A percentile compares a stretch with the other conserved stretches of the same genome.
phyloP scores from a whole-genome alignment of 2,329 filamentous ascomycete genomes.

The Hymenoscyphus repandus region DNA sequence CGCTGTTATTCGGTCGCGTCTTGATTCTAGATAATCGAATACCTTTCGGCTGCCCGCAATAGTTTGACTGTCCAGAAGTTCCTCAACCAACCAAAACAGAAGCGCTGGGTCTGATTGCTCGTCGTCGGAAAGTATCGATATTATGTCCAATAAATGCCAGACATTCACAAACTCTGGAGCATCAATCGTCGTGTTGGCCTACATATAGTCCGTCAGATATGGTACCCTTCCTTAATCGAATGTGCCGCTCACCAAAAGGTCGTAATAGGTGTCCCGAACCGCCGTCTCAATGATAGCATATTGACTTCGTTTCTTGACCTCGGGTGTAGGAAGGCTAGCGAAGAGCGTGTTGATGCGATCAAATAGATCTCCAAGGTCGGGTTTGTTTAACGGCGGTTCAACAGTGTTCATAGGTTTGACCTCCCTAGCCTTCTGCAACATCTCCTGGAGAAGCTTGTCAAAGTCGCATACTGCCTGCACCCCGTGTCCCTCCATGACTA shows the following conservation, averaged over 20 bases:
- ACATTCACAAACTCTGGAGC: constrained; percentile 74
- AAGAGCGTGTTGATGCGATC: constrained; percentile 39
- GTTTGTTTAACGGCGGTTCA: constrained; percentile 70
- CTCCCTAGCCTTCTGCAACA: constrained; percentile 53
- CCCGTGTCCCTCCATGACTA: constrained; percentile 46
- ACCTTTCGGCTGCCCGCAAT: constrained; percentile 86
- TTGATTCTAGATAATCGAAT: constrained; percentile 92
- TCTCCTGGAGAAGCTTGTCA: constrained; percentile 46
- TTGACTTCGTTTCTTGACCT: constrained; percentile 44
- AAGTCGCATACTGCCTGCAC: constrained; percentile 51
- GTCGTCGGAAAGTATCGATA: constrained; percentile 82
- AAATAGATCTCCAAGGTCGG: constrained; percentile 52
- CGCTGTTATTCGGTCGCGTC: constrained; percentile 80
- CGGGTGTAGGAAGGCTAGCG: constrained; percentile 21
- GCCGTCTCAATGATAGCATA: constrained; percentile 78
- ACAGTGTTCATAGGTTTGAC: constrained; percentile 56
- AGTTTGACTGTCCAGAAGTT: constrained; percentile 92
- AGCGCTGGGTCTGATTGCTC: constrained; percentile 74
- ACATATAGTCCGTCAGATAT: constrained; percentile 31
- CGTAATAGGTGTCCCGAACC: constrained; percentile 74
- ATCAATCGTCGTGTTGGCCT: constrained; percentile 73
- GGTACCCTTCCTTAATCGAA: constrained; percentile 22
- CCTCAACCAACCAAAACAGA: constrained; percentile 86
- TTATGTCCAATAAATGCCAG: constrained; percentile 90
- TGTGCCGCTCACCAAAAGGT: constrained; percentile 59